Evolutionary conservation across 1,284 basidiomycete genomes (phyloP).

Genomic region (Mycena citricolor): DNA sequence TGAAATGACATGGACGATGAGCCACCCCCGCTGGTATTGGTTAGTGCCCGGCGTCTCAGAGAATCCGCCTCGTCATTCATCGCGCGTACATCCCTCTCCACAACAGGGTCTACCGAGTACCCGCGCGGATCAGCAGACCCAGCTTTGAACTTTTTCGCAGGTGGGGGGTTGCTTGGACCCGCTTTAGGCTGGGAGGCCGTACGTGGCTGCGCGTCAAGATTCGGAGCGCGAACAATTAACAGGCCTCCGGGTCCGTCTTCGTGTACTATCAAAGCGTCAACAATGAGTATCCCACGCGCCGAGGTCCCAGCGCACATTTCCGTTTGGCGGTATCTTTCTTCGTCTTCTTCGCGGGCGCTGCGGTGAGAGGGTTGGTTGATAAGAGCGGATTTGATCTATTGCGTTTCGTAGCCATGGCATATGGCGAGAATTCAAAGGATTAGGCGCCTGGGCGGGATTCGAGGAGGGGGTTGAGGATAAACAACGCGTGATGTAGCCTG

Average conservation of each 20-base stretch:
- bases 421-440: no score
- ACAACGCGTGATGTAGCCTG: no score
- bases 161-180: slow-evolving; percentile 34
- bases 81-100: slow-evolving; percentile 55
- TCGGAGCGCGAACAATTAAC: slow-evolving; percentile 57
- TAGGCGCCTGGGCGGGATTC: no score
- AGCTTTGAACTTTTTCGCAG: slow-evolving; percentile 58
- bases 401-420: slow-evolving; percentile 17
- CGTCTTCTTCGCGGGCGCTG: slow-evolving; percentile 46
- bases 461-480: no score
- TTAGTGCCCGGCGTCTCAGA: slow-evolving; percentile 55
- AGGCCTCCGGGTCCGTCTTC: slow-evolving; percentile 66
- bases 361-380: slow-evolving; percentile 42
- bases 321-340: slow-evolving; percentile 53
- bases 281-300: slow-evolving; percentile 21
- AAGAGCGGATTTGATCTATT: no score
- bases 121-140: slow-evolving; percentile 25
- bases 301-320: slow-evolving; percentile 32
- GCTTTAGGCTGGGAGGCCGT: slow-evolving; percentile 31
- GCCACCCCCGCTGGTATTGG: slow-evolving; percentile 39
- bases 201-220: slow-evolving; percentile 31
- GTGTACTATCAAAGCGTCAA: slow-evolving; percentile 42
- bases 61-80: slow-evolving; percentile 70
- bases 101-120: slow-evolving; percentile 31
- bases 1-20: slow-evolving; percentile 24